These are phyloP conservation scores for Quercus variabilis DNA, from an alignment of 306 rosid species.

Conservation along the genomic window DNA sequence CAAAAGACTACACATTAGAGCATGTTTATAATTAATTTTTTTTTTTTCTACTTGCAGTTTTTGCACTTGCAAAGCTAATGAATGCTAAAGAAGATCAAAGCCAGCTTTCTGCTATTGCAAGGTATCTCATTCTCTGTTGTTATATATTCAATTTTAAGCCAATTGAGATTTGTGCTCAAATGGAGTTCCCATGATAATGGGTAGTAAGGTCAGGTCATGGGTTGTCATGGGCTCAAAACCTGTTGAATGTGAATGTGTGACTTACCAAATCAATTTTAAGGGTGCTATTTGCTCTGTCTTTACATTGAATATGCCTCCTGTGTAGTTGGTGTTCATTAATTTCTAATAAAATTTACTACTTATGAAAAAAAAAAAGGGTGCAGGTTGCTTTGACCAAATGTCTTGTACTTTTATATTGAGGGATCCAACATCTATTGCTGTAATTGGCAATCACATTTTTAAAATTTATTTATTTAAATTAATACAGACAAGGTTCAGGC, in stretches of 20 bases:
- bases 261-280: too few species aligned
- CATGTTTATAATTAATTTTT: slow-evolving; percentile 2
- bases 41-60: slow-evolving; percentile 51
- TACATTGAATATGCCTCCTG: too few species aligned
- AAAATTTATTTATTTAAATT: slow-evolving; percentile 6
- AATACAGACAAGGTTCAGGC: slow-evolving; percentile 94
- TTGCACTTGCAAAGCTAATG: slow-evolving; percentile 88
- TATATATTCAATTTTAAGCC: slow-evolving; percentile 2
- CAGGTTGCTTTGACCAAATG: slow-evolving; percentile 12
- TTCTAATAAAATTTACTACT: too few species aligned
- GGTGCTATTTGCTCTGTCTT: too few species aligned
- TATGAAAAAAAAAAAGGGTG: neutral
- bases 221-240: too few species aligned
- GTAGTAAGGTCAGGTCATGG: too few species aligned
- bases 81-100: slow-evolving; percentile 89
- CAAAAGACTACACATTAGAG: neutral
- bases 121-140: slow-evolving; percentile 41
- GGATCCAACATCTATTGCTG: neutral
- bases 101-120: slow-evolving; percentile 89
- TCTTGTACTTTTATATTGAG: slow-evolving; percentile 7
- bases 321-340: too few species aligned
- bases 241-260: too few species aligned
- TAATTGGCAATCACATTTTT: neutral
- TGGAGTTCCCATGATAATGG: too few species aligned
- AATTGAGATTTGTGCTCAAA: too few species aligned